These are phyloP conservation scores for Podosphaera fusca DNA, from an alignment of 2,329 filamentous ascomycete species.

Conservation along the genomic window DNA sequence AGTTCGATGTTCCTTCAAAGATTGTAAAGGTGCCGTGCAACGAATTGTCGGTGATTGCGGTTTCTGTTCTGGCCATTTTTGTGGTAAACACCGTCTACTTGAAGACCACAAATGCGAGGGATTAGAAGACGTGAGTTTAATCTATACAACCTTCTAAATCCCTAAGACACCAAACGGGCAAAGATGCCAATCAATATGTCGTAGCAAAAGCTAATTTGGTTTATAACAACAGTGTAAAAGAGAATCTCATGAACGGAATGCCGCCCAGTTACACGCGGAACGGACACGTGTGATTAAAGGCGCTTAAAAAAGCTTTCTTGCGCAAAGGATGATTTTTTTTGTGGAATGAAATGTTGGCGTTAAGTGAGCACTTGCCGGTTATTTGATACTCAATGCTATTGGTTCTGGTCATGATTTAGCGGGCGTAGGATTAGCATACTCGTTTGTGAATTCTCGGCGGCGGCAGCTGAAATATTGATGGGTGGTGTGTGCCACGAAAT, in stretches of 20 bases:
- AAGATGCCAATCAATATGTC: background rate
- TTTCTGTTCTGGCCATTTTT: slow-evolving; percentile 87
- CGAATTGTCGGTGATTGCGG: slow-evolving; percentile 90
- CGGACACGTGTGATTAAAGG: slow-evolving; percentile 86
- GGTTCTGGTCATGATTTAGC: slow-evolving; percentile 4
- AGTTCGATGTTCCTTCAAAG: slow-evolving; percentile 68
- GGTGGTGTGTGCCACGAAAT: no score
- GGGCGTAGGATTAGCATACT: slow-evolving; percentile 3
- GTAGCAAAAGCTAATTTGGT: slow-evolving; percentile 16
- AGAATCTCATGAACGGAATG: slow-evolving; percentile 84
- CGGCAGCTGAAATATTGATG: no score
- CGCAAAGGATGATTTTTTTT: background rate
- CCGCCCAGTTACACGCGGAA: slow-evolving; percentile 76
- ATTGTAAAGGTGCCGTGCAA: slow-evolving; percentile 71
- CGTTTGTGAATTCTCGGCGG: background rate
- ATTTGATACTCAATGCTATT: slow-evolving; percentile 4
- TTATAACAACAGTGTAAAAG: slow-evolving; percentile 52
- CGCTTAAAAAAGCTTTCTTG: slow-evolving; percentile 28
- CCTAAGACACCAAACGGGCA: background rate
- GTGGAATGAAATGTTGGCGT: background rate
- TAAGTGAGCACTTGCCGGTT: slow-evolving; percentile 1
- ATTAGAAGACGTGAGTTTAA: slow-evolving; percentile 53
- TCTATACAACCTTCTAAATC: background rate
- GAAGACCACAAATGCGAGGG: slow-evolving; percentile 88
- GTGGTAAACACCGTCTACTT: slow-evolving; percentile 77